phyloP scores from a whole-genome alignment of 1,139 yeast genomes.

The Taphrina betulina region DNA sequence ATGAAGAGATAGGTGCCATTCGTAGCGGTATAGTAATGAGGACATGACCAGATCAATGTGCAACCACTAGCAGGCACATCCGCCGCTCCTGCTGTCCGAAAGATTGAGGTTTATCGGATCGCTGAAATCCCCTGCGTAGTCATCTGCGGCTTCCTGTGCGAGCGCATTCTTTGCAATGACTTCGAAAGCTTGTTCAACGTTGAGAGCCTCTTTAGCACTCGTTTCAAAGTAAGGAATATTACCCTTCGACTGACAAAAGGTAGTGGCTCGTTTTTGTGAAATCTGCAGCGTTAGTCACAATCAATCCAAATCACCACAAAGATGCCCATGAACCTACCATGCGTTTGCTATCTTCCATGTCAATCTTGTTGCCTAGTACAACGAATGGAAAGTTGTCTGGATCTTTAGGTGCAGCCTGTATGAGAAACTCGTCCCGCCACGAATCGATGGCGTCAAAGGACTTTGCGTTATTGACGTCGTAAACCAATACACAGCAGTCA shows the following conservation, averaged over 20 bases:
- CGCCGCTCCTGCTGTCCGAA: constrained; percentile 30
- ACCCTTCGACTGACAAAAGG: constrained; percentile 81
- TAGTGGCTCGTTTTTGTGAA: constrained; percentile 77
- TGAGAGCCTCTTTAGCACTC: constrained; percentile 85
- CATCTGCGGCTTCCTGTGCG: constrained; percentile 83
- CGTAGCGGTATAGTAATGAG: too few relatives aligned
- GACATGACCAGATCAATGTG: too few relatives aligned
- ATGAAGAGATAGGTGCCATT: too few relatives aligned
- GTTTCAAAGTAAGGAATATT: constrained; percentile 92
- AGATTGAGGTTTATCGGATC: constrained; percentile 36
- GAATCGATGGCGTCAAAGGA: constrained; percentile 84
- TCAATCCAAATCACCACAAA: not conserved
- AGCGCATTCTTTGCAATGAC: constrained; percentile 93
- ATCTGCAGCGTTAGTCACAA: constrained; percentile 34
- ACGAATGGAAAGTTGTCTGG: constrained; percentile 96
- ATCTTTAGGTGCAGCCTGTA: constrained; percentile 88
- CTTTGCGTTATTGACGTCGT: constrained; percentile 89
- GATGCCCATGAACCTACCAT: constrained; percentile 52
- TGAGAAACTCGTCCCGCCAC: constrained; percentile 94
- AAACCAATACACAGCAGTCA: constrained; percentile 94
- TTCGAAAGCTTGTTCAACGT: constrained; percentile 93
- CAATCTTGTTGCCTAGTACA: constrained; percentile 90
- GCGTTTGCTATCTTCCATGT: constrained; percentile 87
- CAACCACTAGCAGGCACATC: constrained; percentile 32
- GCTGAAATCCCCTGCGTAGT: constrained; percentile 41